These are phyloP conservation scores for Casuarina cunninghamiana DNA, from an alignment of 306 rosid species.

Conservation along the genomic window DNA sequence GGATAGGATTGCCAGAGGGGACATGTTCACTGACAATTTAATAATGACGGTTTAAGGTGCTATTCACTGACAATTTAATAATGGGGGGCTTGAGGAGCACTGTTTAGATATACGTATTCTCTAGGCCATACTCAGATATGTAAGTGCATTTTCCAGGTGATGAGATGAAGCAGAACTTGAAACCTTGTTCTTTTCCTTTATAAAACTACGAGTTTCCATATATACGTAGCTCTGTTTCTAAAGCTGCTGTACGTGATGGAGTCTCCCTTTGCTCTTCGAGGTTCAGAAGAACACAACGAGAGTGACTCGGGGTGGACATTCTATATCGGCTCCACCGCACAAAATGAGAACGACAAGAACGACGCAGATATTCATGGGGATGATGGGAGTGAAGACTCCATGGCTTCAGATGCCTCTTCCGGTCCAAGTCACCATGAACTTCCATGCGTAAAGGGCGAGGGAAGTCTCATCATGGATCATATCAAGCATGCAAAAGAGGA, in stretches of 20 bases:
- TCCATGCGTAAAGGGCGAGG: constrained; percentile 29
- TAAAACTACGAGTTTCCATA: too few species aligned
- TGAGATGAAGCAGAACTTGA: neutral
- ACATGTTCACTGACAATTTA: constrained; percentile 42
- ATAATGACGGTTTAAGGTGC: constrained; percentile 49
- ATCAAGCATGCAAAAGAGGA: constrained; percentile 19
- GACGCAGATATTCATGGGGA: constrained; percentile 16
- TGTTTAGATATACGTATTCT: too few species aligned
- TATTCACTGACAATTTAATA: too few species aligned
- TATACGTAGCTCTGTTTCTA: neutral
- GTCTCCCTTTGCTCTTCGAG: constrained; percentile 41
- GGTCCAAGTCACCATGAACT: constrained; percentile 51
- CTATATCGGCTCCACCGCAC: constrained; percentile 53
- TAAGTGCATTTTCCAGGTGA: constrained; percentile 13
- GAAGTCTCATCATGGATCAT: constrained; percentile 24
- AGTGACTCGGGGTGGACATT: constrained; percentile 80
- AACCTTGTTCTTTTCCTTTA: neutral
- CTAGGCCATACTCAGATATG: neutral
- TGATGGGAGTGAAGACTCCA: constrained; percentile 58
- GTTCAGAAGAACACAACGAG: constrained; percentile 35
- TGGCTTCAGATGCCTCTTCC: constrained; percentile 83
- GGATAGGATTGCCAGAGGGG: constrained; percentile 55
- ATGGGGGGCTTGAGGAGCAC: too few species aligned
- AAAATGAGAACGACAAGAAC: constrained; percentile 11
- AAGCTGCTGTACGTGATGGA: constrained; percentile 45